Percentiles rank a stretch among this genome's conserved stretches.
phyloP scores from a whole-genome alignment of 139 green algal genomes.

The Chlorella sp. region DNA sequence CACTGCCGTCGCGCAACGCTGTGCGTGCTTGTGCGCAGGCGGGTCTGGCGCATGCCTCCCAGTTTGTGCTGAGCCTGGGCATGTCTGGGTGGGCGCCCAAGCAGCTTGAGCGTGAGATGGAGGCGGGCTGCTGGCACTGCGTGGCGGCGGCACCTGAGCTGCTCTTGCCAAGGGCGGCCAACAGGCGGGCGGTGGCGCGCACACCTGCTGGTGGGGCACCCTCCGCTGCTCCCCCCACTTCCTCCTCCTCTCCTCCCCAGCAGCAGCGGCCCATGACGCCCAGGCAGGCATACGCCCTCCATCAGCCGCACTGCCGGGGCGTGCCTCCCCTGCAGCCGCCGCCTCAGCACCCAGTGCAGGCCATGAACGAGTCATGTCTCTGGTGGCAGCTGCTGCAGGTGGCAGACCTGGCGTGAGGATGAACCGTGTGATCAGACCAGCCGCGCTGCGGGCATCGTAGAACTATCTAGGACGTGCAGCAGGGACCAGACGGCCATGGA shows the following conservation, averaged over 20 bases:
- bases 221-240: too few species aligned
- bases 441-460: too few species aligned
- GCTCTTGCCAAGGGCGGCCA: constrained; percentile 9
- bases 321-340: too few species aligned
- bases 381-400: too few species aligned
- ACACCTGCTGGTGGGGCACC: too few species aligned
- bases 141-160: constrained; percentile 24
- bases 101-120: constrained; percentile 29
- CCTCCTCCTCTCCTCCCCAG: too few species aligned
- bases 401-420: too few species aligned
- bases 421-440: too few species aligned
- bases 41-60: constrained; percentile 19
- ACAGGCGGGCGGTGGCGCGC: not conserved
- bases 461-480: too few species aligned
- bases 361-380: too few species aligned
- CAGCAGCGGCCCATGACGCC: not conserved
- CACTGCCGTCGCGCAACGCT: not conserved
- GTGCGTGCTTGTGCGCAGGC: not conserved
- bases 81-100: constrained; percentile 25
- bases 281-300: not conserved
- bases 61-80: constrained; percentile 42
- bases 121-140: constrained; percentile 25
- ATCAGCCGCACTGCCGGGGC: not conserved
- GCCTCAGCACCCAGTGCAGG: too few species aligned
- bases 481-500: too few species aligned